These are phyloP conservation scores for Pseudopithomyces chartarum DNA, from an alignment of 2,329 filamentous ascomycete genomes.

Conservation along the genomic window DNA sequence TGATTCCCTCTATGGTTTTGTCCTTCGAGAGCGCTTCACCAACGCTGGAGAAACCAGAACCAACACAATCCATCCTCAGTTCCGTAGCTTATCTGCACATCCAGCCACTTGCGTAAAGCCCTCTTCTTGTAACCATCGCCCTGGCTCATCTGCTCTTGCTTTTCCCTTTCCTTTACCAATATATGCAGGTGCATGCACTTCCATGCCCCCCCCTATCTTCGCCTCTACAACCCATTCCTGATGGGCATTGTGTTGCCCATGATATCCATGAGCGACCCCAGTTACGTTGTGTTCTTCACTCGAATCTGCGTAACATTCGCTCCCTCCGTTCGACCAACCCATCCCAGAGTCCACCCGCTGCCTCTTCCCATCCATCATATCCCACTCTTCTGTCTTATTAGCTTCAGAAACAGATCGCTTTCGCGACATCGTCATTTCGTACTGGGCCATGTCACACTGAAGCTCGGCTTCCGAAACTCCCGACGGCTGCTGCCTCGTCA, in stretches of 20 bases:
- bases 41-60: not conserved
- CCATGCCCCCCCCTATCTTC: not conserved
- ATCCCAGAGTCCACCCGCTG: constrained; percentile 4
- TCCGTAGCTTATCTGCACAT: not conserved
- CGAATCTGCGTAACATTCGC: not conserved
- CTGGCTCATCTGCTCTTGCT: not conserved
- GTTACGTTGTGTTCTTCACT: not conserved
- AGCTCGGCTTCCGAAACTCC: constrained; percentile 42
- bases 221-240: not conserved
- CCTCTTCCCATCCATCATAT: not conserved
- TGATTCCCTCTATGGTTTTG: not conserved
- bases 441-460: constrained; percentile 30
- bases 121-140: not conserved
- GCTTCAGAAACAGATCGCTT: not conserved
- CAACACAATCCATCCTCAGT: not conserved
- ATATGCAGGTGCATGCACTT: not conserved
- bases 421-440: not conserved
- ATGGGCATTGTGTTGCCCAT: not conserved
- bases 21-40: not conserved
- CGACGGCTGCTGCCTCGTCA: constrained; percentile 38
- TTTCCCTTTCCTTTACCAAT: constrained; percentile 4
- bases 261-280: not conserved
- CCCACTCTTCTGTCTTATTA: not conserved
- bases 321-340: not conserved
- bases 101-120: not conserved